These are phyloP conservation scores for Curvularia hawaiiensis DNA, from an alignment of 2,329 filamentous ascomycete species.

Conservation along the genomic window DNA sequence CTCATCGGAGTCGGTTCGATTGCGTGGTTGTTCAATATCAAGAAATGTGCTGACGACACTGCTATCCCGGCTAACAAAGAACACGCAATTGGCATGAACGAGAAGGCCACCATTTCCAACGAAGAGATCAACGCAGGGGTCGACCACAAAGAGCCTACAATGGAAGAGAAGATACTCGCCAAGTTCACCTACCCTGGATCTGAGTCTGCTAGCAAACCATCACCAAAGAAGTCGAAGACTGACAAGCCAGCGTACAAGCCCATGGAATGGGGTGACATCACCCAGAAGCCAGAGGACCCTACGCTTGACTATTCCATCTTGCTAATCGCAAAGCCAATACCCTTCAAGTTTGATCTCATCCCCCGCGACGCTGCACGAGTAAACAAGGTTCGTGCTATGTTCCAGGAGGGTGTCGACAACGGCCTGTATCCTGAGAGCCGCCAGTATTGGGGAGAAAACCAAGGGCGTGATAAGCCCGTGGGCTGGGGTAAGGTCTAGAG, in stretches of 20 bases:
- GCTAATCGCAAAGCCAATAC: conserved; percentile 54
- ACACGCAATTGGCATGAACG: conserved; percentile 32
- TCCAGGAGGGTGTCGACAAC: conserved; percentile 42
- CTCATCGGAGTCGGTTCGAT: conserved; percentile 51
- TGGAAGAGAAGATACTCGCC: conserved; percentile 33
- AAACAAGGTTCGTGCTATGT: conserved; percentile 41
- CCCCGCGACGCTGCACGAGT: conserved; percentile 43
- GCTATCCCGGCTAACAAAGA: conserved; percentile 20
- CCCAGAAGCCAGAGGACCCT: conserved; percentile 43
- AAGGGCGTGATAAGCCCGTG: conserved; percentile 38
- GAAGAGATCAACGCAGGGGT: conserved; percentile 46
- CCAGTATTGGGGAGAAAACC: conserved; percentile 48
- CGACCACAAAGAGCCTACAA: conserved; percentile 19
- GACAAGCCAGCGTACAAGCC: conserved; percentile 25
- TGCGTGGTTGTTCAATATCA: conserved; percentile 54
- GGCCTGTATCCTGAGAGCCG: conserved; percentile 47
- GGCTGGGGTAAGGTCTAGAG: conserved; percentile 46
- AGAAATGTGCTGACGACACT: conserved; percentile 22
- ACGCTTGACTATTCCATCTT: conserved; percentile 53
- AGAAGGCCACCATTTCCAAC: conserved; percentile 43
- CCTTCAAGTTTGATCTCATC: conserved; percentile 50
- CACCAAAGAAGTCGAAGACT: conserved; percentile 11
- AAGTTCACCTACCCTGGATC: conserved; percentile 37
- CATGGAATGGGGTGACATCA: conserved; percentile 30
- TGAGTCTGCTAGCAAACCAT: conserved; percentile 10